These are phyloP conservation scores for Candida multigemmis DNA, from an alignment of 805 yeast genomes.

Conservation along the genomic window DNA sequence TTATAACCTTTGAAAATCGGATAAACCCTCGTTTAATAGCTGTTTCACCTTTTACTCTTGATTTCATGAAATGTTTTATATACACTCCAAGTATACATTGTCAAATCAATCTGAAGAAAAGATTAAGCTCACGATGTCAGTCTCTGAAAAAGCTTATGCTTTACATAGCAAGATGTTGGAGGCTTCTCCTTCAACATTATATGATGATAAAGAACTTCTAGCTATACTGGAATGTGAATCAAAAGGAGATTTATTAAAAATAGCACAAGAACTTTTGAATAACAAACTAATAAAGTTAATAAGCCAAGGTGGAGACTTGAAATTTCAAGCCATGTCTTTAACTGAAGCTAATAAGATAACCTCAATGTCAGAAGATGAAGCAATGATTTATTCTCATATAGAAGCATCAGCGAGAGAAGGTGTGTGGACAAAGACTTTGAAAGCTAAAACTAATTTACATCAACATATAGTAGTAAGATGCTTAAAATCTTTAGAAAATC, in stretches of 20 bases:
- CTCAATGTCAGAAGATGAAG: slow-evolving; percentile 79
- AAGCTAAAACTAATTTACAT: slow-evolving; percentile 80
- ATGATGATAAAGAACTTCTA: slow-evolving; percentile 62
- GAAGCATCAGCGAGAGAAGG: slow-evolving; percentile 94
- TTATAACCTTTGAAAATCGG: too few species aligned
- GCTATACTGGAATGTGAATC: slow-evolving; percentile 34
- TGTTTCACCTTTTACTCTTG: too few species aligned
- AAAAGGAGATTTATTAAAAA: slow-evolving; percentile 33
- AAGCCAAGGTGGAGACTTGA: slow-evolving; percentile 55
- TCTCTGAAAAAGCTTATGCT: slow-evolving; percentile 38
- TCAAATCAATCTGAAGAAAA: too few species aligned
- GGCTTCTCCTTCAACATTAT: slow-evolving; percentile 39
- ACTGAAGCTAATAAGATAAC: slow-evolving; percentile 71
- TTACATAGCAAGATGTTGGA: slow-evolving; percentile 61
- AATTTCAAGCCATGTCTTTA: slow-evolving; percentile 66
- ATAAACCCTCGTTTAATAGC: too few species aligned
- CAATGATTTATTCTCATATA: slow-evolving; percentile 82
- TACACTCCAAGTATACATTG: too few species aligned
- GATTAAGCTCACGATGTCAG: background rate
- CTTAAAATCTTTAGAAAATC: slow-evolving; percentile 69
- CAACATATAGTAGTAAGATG: slow-evolving; percentile 86
- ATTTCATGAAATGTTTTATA: too few species aligned
- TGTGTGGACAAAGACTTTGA: slow-evolving; percentile 89
- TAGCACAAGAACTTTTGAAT: slow-evolving; percentile 45
- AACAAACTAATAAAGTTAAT: slow-evolving; percentile 60